These are phyloP conservation scores for Pedinophyceae sp. DNA, from an alignment of 139 green algal genomes.

Conservation along the genomic window DNA sequence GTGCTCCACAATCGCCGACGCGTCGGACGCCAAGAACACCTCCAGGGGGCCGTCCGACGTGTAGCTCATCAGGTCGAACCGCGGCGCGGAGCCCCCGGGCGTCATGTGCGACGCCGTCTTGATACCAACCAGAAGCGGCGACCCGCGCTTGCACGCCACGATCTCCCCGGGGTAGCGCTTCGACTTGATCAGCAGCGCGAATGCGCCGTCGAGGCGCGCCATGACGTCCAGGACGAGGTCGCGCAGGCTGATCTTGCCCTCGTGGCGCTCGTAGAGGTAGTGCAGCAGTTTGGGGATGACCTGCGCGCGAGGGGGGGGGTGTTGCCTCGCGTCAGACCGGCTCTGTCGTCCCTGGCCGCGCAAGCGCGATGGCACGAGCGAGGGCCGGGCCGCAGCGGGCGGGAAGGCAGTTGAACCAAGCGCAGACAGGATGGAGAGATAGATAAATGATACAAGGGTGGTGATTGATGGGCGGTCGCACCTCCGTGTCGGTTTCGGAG, in stretches of 20 bases:
- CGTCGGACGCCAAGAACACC: slow-evolving; percentile 88
- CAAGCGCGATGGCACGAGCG: no score
- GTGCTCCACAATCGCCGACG: slow-evolving; percentile 89
- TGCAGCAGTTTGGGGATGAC: slow-evolving; percentile 97
- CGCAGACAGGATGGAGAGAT: no score
- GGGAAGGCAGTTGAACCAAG: no score
- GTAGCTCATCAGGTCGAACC: slow-evolving; percentile 2
- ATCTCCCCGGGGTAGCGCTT: slow-evolving; percentile 87
- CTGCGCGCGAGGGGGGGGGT: no score
- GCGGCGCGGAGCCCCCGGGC: no score
- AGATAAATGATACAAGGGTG: no score
- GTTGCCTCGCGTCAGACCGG: no score
- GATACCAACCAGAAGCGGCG: slow-evolving; percentile 83
- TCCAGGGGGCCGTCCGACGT: slow-evolving; percentile 24
- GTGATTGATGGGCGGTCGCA: no score
- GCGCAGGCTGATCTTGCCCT: neutral
- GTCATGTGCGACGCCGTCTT: slow-evolving; percentile 15
- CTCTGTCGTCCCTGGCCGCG: no score
- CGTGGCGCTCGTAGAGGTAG: slow-evolving; percentile 64
- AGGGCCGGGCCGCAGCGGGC: no score
- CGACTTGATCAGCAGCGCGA: slow-evolving; percentile 90
- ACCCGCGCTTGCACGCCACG: slow-evolving; percentile 87
- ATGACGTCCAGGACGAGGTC: slow-evolving; percentile 93
- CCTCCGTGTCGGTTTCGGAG: slow-evolving; percentile 96
- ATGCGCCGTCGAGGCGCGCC: slow-evolving; percentile 89